Evolutionary conservation across 352 stramenopile species (phyloP).

Genomic region (Elongisporangium senticosum): DNA sequence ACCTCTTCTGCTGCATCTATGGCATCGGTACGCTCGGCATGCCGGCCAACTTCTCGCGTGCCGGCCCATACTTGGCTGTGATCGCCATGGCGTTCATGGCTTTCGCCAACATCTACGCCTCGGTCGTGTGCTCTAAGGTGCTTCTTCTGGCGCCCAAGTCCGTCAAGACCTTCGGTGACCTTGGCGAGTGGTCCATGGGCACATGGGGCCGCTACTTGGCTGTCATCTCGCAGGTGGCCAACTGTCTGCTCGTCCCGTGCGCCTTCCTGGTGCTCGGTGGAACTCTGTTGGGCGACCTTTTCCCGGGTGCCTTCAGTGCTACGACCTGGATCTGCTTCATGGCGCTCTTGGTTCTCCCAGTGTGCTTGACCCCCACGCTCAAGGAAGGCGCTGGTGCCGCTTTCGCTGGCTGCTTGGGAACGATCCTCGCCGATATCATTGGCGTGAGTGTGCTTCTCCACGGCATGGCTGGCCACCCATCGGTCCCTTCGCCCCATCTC

Average conservation of each 20-base stretch:
- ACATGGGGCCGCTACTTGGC: constrained; percentile 42
- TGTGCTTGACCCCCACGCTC: constrained; percentile 35
- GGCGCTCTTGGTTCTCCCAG: constrained; percentile 23
- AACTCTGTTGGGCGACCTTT: constrained; percentile 31
- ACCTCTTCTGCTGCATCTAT: constrained; percentile 48
- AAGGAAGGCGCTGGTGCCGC: constrained; percentile 34
- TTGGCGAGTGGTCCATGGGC: constrained; percentile 48
- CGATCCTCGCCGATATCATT: constrained; percentile 38
- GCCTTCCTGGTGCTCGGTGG: constrained; percentile 43
- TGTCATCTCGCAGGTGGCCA: constrained; percentile 35
- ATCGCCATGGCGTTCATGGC: constrained; percentile 55
- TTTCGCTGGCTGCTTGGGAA: constrained; percentile 34
- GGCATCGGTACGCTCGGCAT: constrained; percentile 58
- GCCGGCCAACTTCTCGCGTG: constrained; percentile 48
- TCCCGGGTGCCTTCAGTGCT: constrained; percentile 30
- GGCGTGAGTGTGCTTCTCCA: constrained; percentile 27
- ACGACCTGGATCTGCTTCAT: constrained; percentile 47
- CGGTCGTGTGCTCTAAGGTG: constrained; percentile 36
- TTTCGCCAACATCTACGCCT: constrained; percentile 52
- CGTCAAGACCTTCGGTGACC: constrained; percentile 44
- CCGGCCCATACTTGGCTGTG: constrained; percentile 28
- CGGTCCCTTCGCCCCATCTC: constrained; percentile 24
- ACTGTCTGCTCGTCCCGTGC: constrained; percentile 46
- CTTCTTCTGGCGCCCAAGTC: constrained; percentile 41
- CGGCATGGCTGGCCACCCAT: constrained; percentile 29